phyloP scores from a whole-genome alignment of 257 asterid genomes.

The Nicotiana noctiflora region DNA sequence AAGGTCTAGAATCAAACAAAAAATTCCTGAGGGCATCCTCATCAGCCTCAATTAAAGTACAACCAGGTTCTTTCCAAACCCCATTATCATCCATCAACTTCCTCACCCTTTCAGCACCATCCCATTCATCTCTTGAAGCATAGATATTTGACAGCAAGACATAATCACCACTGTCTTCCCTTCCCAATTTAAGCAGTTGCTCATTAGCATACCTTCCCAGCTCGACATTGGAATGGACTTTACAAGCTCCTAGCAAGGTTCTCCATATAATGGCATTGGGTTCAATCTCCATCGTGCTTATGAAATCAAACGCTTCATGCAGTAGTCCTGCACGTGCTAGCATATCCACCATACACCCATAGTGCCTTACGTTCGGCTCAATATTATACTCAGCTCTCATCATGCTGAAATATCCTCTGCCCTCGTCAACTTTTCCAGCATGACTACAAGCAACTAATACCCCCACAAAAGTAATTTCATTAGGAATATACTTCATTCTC shows the following conservation, averaged over 20 bases:
- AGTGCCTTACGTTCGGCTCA: slow-evolving; percentile 49
- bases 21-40: slow-evolving; percentile 17
- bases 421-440: slow-evolving; percentile 55
- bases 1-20: slow-evolving; percentile 20
- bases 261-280: slow-evolving; percentile 75
- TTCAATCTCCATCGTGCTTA: slow-evolving; percentile 42
- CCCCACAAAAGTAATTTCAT: slow-evolving; percentile 55
- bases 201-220: slow-evolving; percentile 54
- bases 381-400: slow-evolving; percentile 38
- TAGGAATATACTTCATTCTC: slow-evolving; percentile 35
- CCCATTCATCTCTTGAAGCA: slow-evolving; percentile 65
- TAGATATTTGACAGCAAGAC: slow-evolving; percentile 56
- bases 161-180: slow-evolving; percentile 58
- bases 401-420: slow-evolving; percentile 38
- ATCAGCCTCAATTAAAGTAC: slow-evolving; percentile 35
- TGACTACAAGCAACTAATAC: slow-evolving; percentile 62
- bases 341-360: slow-evolving; percentile 74
- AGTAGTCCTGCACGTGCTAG: slow-evolving; percentile 62
- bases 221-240: slow-evolving; percentile 57
- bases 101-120: slow-evolving; percentile 52
- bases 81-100: slow-evolving; percentile 56
- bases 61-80: slow-evolving; percentile 53
- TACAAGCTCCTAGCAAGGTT: slow-evolving; percentile 65
- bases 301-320: slow-evolving; percentile 58
- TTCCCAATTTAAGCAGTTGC: slow-evolving; percentile 38